Conservation (phyloP, 1,139 yeast genomes). For the Lodderomyces beijingensis region DNA sequence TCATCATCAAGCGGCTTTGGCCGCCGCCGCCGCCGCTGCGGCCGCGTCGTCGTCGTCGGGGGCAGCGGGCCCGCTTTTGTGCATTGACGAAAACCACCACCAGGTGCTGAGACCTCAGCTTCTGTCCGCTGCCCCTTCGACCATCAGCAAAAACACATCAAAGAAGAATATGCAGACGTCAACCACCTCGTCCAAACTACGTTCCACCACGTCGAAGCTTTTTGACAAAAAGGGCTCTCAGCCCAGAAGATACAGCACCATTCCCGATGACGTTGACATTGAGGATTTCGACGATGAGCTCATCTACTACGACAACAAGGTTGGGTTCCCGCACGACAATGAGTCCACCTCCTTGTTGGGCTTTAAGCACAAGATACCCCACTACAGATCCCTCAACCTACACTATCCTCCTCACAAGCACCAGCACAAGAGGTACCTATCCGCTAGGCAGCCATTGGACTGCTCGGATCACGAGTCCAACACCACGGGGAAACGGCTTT, state of each 20-base stretch:
- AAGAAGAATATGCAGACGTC: slow-evolving; percentile 27
- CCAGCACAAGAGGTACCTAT: slow-evolving; percentile 34
- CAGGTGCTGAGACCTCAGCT: slow-evolving; percentile 1
- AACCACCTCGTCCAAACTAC: slow-evolving; percentile 34
- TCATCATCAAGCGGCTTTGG: background rate
- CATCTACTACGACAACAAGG: slow-evolving; percentile 39
- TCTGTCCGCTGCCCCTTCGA: slow-evolving; percentile 4
- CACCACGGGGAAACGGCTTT: slow-evolving; percentile 14
- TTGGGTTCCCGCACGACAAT: slow-evolving; percentile 16
- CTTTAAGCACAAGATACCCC: slow-evolving; percentile 34
- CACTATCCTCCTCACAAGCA: slow-evolving; percentile 26
- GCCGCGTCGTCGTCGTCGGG: background rate
- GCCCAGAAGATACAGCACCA: slow-evolving; percentile 67
- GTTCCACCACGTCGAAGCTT: slow-evolving; percentile 68
- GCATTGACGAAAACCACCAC: slow-evolving; percentile 17
- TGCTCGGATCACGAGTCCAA: slow-evolving; percentile 3
- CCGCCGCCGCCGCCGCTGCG: too few relatives aligned
- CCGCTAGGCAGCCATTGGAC: slow-evolving; percentile 23
- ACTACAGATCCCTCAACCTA: slow-evolving; percentile 40
- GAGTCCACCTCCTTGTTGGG: slow-evolving; percentile 32
- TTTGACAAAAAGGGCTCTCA: slow-evolving; percentile 71
- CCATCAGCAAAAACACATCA: slow-evolving; percentile 20
- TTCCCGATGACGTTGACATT: slow-evolving; percentile 63
- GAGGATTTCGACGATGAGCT: slow-evolving; percentile 62
- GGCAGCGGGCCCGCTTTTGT: slow-evolving; percentile 3